Evolutionary conservation across 1,139 yeast genomes (phyloP).

Genomic region (Magnusiomyces fungicola): DNA sequence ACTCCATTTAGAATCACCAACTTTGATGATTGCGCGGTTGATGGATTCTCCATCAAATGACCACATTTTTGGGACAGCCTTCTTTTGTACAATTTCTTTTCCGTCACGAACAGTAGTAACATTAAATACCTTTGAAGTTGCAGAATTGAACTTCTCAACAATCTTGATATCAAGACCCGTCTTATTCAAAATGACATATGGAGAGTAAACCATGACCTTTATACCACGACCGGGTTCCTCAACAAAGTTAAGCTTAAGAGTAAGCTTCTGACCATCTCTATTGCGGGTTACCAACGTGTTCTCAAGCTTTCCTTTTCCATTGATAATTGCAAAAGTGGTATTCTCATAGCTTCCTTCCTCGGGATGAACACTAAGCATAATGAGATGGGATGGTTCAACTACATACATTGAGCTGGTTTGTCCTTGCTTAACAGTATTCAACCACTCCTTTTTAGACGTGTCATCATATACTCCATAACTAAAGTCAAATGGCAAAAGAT

Average conservation of each 20-base stretch:
- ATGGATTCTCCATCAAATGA: slow-evolving; percentile 63
- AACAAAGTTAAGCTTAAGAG: slow-evolving; percentile 59
- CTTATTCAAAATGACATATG: slow-evolving; percentile 74
- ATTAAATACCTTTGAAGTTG: slow-evolving; percentile 33
- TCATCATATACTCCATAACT: slow-evolving; percentile 73
- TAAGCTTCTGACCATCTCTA: slow-evolving; percentile 57
- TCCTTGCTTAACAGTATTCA: slow-evolving; percentile 55
- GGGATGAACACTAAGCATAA: slow-evolving; percentile 68
- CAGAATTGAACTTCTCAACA: slow-evolving; percentile 48
- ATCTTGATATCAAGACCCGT: slow-evolving; percentile 63
- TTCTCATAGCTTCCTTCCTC: slow-evolving; percentile 53
- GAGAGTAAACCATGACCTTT: slow-evolving; percentile 62
- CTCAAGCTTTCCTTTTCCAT: slow-evolving; percentile 48
- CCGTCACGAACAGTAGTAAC: slow-evolving; percentile 11
- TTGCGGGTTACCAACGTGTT: slow-evolving; percentile 29
- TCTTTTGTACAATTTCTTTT: slow-evolving; percentile 22
- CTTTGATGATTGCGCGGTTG: slow-evolving; percentile 61
- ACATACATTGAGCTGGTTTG: slow-evolving; percentile 69
- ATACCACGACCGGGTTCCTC: slow-evolving; percentile 19
- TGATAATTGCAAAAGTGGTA: slow-evolving; percentile 71
- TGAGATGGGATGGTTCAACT: slow-evolving; percentile 61
- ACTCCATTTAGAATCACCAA: slow-evolving; percentile 74
- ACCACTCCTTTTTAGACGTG: slow-evolving; percentile 64
- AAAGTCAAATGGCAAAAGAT: slow-evolving; percentile 76
- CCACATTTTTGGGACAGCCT: slow-evolving; percentile 66